Evolutionary conservation across 2,329 filamentous ascomycete species (phyloP), one percentile per base, ranked within the genome.

Genomic region (Colletotrichum sp.): DNA sequence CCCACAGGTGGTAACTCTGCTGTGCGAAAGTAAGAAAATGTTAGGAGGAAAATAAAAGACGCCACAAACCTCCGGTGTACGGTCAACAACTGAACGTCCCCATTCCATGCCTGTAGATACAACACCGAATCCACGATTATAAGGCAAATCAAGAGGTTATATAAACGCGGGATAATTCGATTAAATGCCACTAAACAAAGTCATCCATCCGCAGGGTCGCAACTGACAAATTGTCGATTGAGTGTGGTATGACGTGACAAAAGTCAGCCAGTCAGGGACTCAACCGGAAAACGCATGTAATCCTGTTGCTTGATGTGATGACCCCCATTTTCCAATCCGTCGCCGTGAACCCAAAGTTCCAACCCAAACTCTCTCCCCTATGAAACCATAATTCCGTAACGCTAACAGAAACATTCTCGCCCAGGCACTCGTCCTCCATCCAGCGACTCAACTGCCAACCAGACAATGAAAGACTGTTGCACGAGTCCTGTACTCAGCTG

Each of bases 91-190:
- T 10, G 18, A 6, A 3, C 5, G 1, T 49, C 18, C 39, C 39
- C 9, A 6, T 49, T 12, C 3, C 18, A 49, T 49, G 18, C 18
- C 18, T n/a, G 39, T 21, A 4, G 18, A 49, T 4, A n/a, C 39
- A 12, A 6, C 16, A 44, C 8, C 9, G 4, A 49, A 6, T 12
- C 9, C 5, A 49, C 4, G 18, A 4, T 49, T 0, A 7, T 2
- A n/a, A n/a, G 18, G 18, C 18, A n/a, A n/a, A 12, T 49, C 9
- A 21, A 21, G 18, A n/a, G n/a, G n/a, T n/a, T n/a, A n/a, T n/a
- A n/a, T n/a, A n/a, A n/a, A n/a, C 0, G 0, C 28, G 28, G 1
- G 28, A 30, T n/a, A 49, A 49, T 49, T 49, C 39, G 2, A 49
- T 7, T 44, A 44, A 49, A 21, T 10, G 18, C 18, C 39, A 49